phyloP scores from a whole-genome alignment of 164 flowering plant genomes.

The Platanus orientalis region DNA sequence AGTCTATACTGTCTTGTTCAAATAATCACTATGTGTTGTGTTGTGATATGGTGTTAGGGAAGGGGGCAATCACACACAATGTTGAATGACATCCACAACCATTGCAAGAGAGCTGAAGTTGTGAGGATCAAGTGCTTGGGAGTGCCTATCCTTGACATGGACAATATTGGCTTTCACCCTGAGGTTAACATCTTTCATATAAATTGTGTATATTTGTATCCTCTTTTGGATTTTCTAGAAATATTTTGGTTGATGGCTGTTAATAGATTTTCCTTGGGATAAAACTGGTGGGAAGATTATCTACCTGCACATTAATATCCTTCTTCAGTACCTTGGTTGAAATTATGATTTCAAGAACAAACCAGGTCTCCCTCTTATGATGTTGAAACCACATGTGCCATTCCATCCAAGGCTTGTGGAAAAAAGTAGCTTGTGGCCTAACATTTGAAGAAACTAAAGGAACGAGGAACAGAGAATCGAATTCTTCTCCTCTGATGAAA shows the following conservation, averaged over 20 bases:
- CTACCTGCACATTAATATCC: slow-evolving; percentile 60
- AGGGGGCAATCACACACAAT: slow-evolving; percentile 87
- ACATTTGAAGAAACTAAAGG: slow-evolving; percentile 82
- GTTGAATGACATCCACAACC: slow-evolving; percentile 91
- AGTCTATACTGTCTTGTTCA: no score
- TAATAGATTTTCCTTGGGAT: slow-evolving; percentile 49
- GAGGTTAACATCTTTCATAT: no score
- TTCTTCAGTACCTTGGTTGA: slow-evolving; percentile 75
- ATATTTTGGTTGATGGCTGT: slow-evolving; percentile 42
- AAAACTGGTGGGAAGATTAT: slow-evolving; percentile 89
- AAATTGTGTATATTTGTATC: neutral
- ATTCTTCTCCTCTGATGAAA: slow-evolving; percentile 62
- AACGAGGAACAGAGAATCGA: slow-evolving; percentile 70
- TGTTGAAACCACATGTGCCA: slow-evolving; percentile 87
- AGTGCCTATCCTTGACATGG: slow-evolving; percentile 95
- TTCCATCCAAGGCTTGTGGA: slow-evolving; percentile 90
- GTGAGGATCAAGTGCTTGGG: slow-evolving; percentile 93
- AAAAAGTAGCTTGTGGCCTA: slow-evolving; percentile 69
- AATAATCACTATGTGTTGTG: no score
- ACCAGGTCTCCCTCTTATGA: slow-evolving; percentile 76
- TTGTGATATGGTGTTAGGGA: slow-evolving; percentile 38
- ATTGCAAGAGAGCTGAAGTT: slow-evolving; percentile 94
- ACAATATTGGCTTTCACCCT: slow-evolving; percentile 81
- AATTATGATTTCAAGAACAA: slow-evolving; percentile 73
- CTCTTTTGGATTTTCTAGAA: neutral